A percentile compares a stretch with the other conserved stretches of the same genome.
phyloP scores from a whole-genome alignment of 352 stramenopile species.

The Pythium utonaiense region DNA sequence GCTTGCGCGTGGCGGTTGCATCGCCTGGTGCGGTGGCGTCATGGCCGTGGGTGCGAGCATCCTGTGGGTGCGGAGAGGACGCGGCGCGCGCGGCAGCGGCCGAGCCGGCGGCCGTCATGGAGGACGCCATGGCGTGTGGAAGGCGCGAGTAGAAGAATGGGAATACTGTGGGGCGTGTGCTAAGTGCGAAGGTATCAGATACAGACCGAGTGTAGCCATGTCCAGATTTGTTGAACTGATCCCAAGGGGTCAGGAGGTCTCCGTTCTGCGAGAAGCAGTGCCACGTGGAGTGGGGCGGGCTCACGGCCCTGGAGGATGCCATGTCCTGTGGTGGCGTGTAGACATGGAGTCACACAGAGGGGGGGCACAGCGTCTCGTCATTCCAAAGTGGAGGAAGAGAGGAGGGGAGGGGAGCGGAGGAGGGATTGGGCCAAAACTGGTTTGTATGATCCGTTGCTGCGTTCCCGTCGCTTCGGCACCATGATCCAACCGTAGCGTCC shows the following conservation, averaged over 20 bases:
- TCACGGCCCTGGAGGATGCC: no score
- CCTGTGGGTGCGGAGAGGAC: background rate
- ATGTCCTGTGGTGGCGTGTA: background rate
- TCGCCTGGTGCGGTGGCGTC: slow-evolving; percentile 16
- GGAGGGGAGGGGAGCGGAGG: background rate
- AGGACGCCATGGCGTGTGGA: slow-evolving; percentile 1
- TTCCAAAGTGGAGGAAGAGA: background rate
- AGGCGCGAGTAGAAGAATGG: background rate
- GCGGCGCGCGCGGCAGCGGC: slow-evolving; percentile 7
- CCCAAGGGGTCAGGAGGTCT: no score
- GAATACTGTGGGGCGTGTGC: no score
- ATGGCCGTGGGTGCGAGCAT: background rate
- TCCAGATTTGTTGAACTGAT: no score
- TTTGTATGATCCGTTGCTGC: background rate
- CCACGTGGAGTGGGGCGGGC: no score
- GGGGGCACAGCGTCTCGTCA: no score
- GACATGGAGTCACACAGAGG: background rate
- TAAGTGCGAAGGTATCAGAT: background rate
- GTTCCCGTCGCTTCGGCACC: background rate
- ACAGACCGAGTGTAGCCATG: background rate
- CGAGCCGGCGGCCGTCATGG: slow-evolving; percentile 2
- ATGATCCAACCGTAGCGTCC: background rate
- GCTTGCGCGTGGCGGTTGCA: slow-evolving; percentile 8
- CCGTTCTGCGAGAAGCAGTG: no score
- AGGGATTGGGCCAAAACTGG: background rate